These are phyloP conservation scores for Chalciporus pseudorubinellus DNA, from an alignment of 768 basidiomycete species.

Conservation along the genomic window DNA sequence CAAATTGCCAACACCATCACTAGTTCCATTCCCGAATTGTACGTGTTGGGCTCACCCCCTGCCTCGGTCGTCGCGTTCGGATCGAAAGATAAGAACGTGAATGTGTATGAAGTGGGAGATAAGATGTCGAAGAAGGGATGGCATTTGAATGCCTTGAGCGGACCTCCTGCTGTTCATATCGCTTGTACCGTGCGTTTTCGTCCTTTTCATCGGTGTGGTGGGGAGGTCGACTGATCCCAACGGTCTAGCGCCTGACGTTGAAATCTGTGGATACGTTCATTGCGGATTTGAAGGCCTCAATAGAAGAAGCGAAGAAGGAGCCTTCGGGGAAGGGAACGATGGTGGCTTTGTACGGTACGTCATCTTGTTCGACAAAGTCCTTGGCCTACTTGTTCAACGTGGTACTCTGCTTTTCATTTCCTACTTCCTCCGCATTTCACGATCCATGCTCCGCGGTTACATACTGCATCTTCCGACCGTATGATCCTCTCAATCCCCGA, in stretches of 20 bases:
- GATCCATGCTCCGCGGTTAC: no score
- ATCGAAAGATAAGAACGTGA: conserved; percentile 49
- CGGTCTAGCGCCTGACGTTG: conserved; percentile 73
- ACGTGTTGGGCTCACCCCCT: conserved; percentile 85
- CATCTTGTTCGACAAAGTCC: conserved; percentile 4
- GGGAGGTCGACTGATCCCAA: not conserved
- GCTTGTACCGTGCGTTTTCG: conserved; percentile 76
- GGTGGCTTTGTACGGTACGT: conserved; percentile 87
- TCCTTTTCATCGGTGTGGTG: no score
- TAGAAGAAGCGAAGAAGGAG: conserved; percentile 61
- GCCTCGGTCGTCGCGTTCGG: conserved; percentile 91
- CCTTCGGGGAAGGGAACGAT: conserved; percentile 79
- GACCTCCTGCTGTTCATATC: conserved; percentile 85
- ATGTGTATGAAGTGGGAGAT: conserved; percentile 89
- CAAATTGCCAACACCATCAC: conserved; percentile 66
- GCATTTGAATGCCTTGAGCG: conserved; percentile 83
- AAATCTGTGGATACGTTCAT: conserved; percentile 73
- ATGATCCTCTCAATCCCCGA: no score
- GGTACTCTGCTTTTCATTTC: not conserved
- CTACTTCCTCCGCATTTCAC: not conserved
- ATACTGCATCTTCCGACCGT: no score
- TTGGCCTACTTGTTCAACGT: not conserved
- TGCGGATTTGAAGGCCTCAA: conserved; percentile 75
- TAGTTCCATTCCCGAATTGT: conserved; percentile 74
- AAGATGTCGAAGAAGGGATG: conserved; percentile 82